These are phyloP conservation scores for Trifolium pratense DNA, from an alignment of 306 rosid genomes.

Conservation along the genomic window DNA sequence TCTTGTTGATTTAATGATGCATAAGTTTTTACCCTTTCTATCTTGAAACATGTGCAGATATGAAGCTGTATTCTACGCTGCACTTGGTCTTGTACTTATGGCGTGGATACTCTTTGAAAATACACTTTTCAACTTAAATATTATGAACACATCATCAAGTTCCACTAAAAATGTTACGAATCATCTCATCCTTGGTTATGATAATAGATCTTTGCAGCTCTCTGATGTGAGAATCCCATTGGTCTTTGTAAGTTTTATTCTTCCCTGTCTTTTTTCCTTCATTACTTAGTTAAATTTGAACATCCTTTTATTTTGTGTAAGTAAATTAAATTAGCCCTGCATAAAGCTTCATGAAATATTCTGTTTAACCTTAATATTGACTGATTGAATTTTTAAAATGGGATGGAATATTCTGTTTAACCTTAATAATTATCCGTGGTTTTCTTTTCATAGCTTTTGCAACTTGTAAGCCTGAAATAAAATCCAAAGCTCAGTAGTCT, in stretches of 20 bases:
- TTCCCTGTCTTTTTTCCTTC: conserved; percentile 26
- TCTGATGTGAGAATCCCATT: conserved; percentile 81
- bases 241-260: conserved; percentile 68
- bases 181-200: conserved; percentile 51
- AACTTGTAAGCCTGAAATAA: background rate
- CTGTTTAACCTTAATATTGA: background rate
- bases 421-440: conserved; percentile 5
- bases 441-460: background rate
- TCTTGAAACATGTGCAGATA: conserved; percentile 62
- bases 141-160: conserved; percentile 51
- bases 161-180: conserved; percentile 48
- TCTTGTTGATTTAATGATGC: conserved; percentile 11
- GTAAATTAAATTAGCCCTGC: conserved; percentile 8
- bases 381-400: conserved; percentile 1
- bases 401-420: conserved; percentile 1
- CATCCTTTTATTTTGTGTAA: conserved; percentile 1
- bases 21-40: conserved; percentile 4
- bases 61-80: conserved; percentile 87
- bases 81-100: conserved; percentile 80
- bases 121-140: conserved; percentile 64
- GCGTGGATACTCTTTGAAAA: conserved; percentile 92
- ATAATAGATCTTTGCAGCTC: conserved; percentile 72
- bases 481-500: background rate
- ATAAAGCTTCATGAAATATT: background rate
- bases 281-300: conserved; percentile 24